These are phyloP conservation scores for Pezicula carpinea DNA, from an alignment of 2,329 filamentous ascomycete species.

Conservation along the genomic window DNA sequence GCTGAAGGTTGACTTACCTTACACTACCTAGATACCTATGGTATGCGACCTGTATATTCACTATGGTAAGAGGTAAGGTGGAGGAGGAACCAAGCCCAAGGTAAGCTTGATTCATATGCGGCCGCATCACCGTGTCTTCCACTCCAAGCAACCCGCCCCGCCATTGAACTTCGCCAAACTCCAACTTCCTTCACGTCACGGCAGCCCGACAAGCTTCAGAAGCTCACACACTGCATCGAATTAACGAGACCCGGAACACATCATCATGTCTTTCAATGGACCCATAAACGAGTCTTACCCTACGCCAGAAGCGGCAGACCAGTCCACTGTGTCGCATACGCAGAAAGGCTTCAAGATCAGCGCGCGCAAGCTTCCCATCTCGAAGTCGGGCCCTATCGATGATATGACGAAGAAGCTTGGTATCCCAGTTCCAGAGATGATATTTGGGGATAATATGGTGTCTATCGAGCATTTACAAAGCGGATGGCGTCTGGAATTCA, in stretches of 20 bases:
- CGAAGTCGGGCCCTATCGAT: slow-evolving; percentile 87
- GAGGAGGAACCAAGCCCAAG: too few species aligned
- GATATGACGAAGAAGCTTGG: slow-evolving; percentile 72
- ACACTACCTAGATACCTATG: too few species aligned
- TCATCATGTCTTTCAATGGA: slow-evolving; percentile 27
- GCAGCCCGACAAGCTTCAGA: neutral
- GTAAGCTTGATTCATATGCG: too few species aligned
- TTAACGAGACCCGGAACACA: neutral
- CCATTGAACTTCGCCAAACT: neutral
- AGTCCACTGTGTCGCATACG: slow-evolving; percentile 50
- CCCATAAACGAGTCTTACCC: slow-evolving; percentile 49
- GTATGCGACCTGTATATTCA: too few species aligned
- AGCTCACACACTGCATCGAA: neutral
- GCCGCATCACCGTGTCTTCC: too few species aligned
- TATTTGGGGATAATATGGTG: slow-evolving; percentile 92
- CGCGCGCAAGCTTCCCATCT: slow-evolving; percentile 88
- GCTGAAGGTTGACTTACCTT: too few species aligned
- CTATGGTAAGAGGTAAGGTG: too few species aligned
- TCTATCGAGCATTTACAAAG: slow-evolving; percentile 66
- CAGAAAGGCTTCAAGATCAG: slow-evolving; percentile 69
- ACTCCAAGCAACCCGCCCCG: neutral
- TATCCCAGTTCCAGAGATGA: slow-evolving; percentile 96
- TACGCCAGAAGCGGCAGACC: slow-evolving; percentile 41
- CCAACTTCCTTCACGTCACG: neutral
- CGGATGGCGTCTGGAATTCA: slow-evolving; percentile 79